Percentiles rank a stretch among this genome's conserved stretches.
These are phyloP conservation scores for Croton laevigatus DNA, from an alignment of 441 rosid genomes.

Conservation along the genomic window DNA sequence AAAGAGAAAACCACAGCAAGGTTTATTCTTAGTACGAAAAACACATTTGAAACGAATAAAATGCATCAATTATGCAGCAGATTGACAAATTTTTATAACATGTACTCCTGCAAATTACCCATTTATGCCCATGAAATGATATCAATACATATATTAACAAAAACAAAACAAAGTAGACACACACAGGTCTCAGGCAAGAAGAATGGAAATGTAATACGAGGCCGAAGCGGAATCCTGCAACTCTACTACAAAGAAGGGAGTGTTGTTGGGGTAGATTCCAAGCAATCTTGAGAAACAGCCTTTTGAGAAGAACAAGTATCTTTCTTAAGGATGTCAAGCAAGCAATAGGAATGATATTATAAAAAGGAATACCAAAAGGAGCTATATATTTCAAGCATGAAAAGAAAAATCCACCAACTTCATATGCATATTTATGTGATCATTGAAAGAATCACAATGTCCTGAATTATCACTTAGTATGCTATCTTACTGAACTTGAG, in stretches of 20 bases:
- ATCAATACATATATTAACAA: neutral
- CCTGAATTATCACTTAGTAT: neutral
- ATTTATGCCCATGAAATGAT: neutral
- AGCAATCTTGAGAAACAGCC: neutral
- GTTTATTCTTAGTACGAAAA: too few species aligned
- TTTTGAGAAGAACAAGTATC: neutral
- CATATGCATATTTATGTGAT: neutral
- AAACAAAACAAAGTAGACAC: neutral
- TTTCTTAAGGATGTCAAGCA: neutral
- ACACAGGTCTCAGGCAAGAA: neutral
- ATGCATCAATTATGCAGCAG: neutral
- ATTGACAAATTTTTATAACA: too few species aligned
- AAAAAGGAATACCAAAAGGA: neutral
- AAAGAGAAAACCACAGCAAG: slow-evolving; percentile 5
- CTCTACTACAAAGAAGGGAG: neutral
- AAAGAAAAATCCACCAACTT: neutral
- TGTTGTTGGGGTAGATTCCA: neutral
- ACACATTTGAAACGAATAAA: too few species aligned
- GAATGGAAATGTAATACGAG: neutral
- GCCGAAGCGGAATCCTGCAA: neutral
- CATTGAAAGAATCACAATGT: neutral
- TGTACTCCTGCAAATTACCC: too few species aligned
- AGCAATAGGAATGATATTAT: neutral
- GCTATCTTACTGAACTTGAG: neutral
- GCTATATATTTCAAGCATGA: too few species aligned